Evolutionary conservation across 2,329 filamentous ascomycete genomes (phyloP), one percentile per base, ranked within the genome.

Genomic region (Aureobasidium leucospermi): DNA sequence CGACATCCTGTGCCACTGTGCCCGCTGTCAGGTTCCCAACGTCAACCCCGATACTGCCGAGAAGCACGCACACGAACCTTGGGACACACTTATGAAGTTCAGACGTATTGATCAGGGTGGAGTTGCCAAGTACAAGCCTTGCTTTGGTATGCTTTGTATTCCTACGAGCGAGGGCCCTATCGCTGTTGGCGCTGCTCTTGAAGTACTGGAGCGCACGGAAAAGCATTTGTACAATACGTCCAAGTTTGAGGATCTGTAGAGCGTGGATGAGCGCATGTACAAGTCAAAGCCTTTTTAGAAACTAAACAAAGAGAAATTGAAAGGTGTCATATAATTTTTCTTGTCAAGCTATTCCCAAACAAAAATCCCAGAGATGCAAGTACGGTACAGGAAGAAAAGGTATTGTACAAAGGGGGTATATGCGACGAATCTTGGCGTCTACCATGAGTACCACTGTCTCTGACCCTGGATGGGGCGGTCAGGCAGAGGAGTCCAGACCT

Each of bases 371-470:
- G 52, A n/a, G 23, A 56, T 45, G 39, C 52, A 45, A 45, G 41
- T 43, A 56, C 39, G 16, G 41, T 45, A 36, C 29, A 45, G 28
- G 52, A 56, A 56, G n/a, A 13, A 45, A 36, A 57, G 13, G 39
- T 57, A 38, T 57, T 57, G 53, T 57, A 57, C 53, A 57, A 57
- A 23, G 23, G 23, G 53, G 53, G 42, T 57, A 57, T 57, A 46
- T 57, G 47, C 53, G 42, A 15, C 19, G 15, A 2, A n/a, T 28
- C 3, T 28, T 36, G 52, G 52, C 19, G 7, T 59, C 63, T 86
- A 97, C 93, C 93, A 99, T 62, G 88, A 85, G 75, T 95, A 95
- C 73, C 94, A 95, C 70, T 90, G 93, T 67, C 89, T 83, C 78
- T 96, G 92, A 38, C 86, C 86, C 63, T 87, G 86, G 59, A 99